These are phyloP conservation scores for Pseudonectria buxi DNA, from an alignment of 2,329 filamentous ascomycete genomes.

Conservation along the genomic window DNA sequence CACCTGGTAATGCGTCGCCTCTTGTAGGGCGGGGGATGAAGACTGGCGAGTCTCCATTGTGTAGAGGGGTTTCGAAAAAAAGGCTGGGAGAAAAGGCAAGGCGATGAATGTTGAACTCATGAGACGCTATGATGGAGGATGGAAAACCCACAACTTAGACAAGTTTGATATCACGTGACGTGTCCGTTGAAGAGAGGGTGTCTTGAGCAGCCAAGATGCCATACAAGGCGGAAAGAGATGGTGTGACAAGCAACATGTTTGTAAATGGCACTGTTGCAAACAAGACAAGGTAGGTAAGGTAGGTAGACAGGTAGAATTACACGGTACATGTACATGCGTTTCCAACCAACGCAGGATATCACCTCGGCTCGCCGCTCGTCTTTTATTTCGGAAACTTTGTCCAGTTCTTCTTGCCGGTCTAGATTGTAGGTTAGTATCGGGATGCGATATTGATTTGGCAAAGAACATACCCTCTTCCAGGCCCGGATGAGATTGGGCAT, in stretches of 20 bases:
- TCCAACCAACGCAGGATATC: constrained; percentile 10
- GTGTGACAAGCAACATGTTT: no score
- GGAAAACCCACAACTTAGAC: constrained; percentile 3
- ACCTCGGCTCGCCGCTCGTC: constrained; percentile 8
- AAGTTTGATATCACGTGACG: constrained; percentile 19
- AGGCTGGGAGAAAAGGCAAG: not conserved
- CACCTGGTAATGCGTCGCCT: constrained; percentile 53
- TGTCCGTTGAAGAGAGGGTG: not conserved
- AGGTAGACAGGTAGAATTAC: constrained; percentile 27
- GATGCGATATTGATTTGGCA: not conserved
- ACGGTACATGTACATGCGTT: constrained; percentile 25
- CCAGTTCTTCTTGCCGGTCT: constrained; percentile 52
- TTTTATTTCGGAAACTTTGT: constrained; percentile 51
- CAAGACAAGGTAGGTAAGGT: not conserved
- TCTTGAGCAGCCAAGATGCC: not conserved
- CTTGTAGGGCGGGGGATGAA: constrained; percentile 4
- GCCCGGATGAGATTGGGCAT: constrained; percentile 89
- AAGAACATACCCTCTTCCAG: constrained; percentile 72
- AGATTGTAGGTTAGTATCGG: constrained; percentile 27
- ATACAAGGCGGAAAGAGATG: not conserved
- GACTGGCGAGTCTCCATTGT: constrained; percentile 8
- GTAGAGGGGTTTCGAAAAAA: not conserved
- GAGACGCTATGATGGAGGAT: not conserved
- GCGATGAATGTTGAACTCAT: constrained; percentile 1
- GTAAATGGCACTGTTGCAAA: no score